Percentiles rank a stretch among this genome's conserved stretches.
phyloP scores from a whole-genome alignment of 2,329 filamentous ascomycete species.

The Bipolaris zeicola region DNA sequence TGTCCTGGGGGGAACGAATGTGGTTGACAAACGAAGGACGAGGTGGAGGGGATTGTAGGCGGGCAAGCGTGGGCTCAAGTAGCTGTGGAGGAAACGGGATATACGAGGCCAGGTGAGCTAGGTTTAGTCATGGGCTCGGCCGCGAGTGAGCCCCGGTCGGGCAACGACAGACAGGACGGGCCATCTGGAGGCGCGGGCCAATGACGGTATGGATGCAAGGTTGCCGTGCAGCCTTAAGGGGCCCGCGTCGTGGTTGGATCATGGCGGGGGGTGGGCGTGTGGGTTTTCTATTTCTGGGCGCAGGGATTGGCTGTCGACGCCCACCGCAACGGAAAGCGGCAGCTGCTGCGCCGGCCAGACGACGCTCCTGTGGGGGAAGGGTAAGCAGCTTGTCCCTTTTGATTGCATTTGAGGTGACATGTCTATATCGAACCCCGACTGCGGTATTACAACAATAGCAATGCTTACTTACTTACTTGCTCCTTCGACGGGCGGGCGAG shows the following conservation, averaged over 20 bases:
- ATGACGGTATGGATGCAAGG: conserved; percentile 13
- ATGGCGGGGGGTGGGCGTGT: conserved; percentile 25
- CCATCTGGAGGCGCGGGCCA: conserved; percentile 21
- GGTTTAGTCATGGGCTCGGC: conserved; percentile 23
- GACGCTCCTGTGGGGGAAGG: background rate
- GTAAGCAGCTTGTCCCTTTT: too few species aligned
- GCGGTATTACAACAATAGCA: background rate
- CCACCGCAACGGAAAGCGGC: conserved; percentile 14
- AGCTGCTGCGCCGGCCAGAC: conserved; percentile 9
- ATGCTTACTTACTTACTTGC: background rate
- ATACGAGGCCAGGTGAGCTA: conserved; percentile 13
- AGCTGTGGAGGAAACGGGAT: conserved; percentile 17
- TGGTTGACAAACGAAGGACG: conserved; percentile 23
- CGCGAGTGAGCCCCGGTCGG: conserved; percentile 7
- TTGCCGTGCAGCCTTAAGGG: conserved; percentile 16
- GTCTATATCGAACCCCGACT: too few species aligned
- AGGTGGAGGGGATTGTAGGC: conserved; percentile 18
- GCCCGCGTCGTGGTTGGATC: conserved; percentile 23
- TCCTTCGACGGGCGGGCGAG: too few species aligned
- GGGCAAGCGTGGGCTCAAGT: conserved; percentile 30
- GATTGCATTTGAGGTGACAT: too few species aligned
- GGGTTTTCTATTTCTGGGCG: conserved; percentile 34
- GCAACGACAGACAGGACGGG: conserved; percentile 17
- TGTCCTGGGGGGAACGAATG: conserved; percentile 15
- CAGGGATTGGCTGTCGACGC: conserved; percentile 21